Evolutionary conservation across 495 filamentous ascomycete species (phyloP).

Genomic region (Aspergillus cavernicola): DNA sequence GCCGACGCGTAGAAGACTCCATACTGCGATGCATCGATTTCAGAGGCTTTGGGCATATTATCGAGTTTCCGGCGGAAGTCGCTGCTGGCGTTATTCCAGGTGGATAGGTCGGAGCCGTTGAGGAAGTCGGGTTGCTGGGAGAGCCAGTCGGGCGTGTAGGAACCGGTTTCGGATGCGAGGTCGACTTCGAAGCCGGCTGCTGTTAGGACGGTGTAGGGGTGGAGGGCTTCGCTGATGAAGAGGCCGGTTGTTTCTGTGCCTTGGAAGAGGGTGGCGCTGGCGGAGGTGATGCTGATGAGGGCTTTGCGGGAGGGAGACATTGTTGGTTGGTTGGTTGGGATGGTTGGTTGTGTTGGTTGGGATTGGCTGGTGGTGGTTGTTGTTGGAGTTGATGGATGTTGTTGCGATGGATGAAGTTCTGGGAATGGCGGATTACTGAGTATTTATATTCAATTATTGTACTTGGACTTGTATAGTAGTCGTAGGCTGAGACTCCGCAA

Average conservation of each 20-base stretch:
- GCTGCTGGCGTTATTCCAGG: slow-evolving; percentile 37
- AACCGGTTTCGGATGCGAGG: slow-evolving; percentile 47
- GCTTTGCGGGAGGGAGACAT: slow-evolving; percentile 41
- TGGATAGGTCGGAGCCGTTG: slow-evolving; percentile 28
- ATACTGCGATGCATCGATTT: slow-evolving; percentile 18
- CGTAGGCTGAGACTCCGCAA: too few relatives aligned
- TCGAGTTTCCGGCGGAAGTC: slow-evolving; percentile 42
- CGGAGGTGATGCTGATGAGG: slow-evolving; percentile 45
- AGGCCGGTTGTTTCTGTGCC: slow-evolving; percentile 40
- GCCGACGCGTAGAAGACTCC: slow-evolving; percentile 48
- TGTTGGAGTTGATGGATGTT: too few relatives aligned
- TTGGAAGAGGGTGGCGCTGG: slow-evolving; percentile 39
- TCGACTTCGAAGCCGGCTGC: slow-evolving; percentile 48
- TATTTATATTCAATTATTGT: too few relatives aligned
- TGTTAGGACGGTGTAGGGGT: slow-evolving; percentile 44
- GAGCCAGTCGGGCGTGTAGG: slow-evolving; percentile 44
- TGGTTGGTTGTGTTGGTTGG: slow-evolving; percentile 11
- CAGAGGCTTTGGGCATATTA: slow-evolving; percentile 22
- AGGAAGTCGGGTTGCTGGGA: slow-evolving; percentile 41
- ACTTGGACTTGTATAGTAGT: too few relatives aligned
- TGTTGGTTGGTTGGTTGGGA: slow-evolving; percentile 12
- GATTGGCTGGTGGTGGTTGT: too few relatives aligned
- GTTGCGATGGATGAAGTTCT: too few relatives aligned
- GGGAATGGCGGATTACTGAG: too few relatives aligned
- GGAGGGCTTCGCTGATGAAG: slow-evolving; percentile 48